phyloP scores from a whole-genome alignment of 768 basidiomycete genomes.

The Antrodiella citrinella region DNA sequence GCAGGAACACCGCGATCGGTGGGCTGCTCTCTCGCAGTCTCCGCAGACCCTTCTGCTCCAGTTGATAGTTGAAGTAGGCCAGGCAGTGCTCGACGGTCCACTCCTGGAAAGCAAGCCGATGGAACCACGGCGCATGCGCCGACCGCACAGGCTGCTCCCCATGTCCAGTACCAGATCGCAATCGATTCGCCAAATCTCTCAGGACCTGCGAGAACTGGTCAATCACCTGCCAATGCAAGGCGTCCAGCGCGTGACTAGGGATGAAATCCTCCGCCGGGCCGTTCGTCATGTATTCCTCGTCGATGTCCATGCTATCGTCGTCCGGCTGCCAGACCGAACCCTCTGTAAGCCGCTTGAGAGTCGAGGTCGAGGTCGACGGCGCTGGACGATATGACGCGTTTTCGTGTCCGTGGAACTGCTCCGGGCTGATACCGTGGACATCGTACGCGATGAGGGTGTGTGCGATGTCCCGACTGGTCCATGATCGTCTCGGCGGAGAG shows the following conservation, averaged over 20 bases:
- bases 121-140: slow-evolving; percentile 47
- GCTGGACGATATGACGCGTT: slow-evolving; percentile 12
- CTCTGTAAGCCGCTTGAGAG: background rate
- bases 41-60: slow-evolving; percentile 33
- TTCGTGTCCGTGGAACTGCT: slow-evolving; percentile 28
- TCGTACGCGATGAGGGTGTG: slow-evolving; percentile 34
- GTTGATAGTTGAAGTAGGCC: slow-evolving; percentile 29
- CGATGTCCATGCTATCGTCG: slow-evolving; percentile 47
- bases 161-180: slow-evolving; percentile 20
- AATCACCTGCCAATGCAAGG: slow-evolving; percentile 59
- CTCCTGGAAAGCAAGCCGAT: slow-evolving; percentile 30
- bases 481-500: slow-evolving; percentile 5
- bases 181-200: slow-evolving; percentile 44
- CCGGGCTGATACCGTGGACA: slow-evolving; percentile 19
- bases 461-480: slow-evolving; percentile 47
- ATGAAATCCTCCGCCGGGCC: slow-evolving; percentile 24
- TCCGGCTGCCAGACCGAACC: slow-evolving; percentile 2
- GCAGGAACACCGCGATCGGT: slow-evolving; percentile 44
- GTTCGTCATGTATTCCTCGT: slow-evolving; percentile 34
- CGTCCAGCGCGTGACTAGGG: slow-evolving; percentile 53
- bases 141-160: slow-evolving; percentile 25
- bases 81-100: slow-evolving; percentile 54
- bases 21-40: slow-evolving; percentile 28
- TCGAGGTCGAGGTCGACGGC: background rate
- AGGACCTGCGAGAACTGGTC: slow-evolving; percentile 62